Evolutionary conservation across 2,329 filamentous ascomycete genomes (phyloP).

Genomic region (Fusarium sp.): DNA sequence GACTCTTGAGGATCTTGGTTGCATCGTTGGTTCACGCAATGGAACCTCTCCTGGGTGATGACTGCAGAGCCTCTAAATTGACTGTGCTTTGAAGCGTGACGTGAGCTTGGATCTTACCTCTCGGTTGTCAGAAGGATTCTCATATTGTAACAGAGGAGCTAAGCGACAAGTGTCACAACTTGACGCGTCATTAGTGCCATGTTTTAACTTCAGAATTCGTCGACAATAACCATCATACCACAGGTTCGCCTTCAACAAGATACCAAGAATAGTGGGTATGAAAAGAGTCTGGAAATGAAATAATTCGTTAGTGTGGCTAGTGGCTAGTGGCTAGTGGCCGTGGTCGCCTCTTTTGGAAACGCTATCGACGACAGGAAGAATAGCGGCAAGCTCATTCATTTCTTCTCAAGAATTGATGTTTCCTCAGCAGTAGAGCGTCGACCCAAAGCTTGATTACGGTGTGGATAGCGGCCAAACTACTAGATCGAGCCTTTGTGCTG

Average conservation of each 20-base stretch:
- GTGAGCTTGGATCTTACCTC: not conserved
- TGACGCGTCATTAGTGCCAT: not conserved
- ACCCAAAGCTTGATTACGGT: no score
- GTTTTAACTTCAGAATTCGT: not conserved
- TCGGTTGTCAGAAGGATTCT: not conserved
- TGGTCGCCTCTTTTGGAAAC: no score
- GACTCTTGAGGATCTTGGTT: not conserved
- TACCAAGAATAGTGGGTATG: not conserved
- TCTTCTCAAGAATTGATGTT: not conserved
- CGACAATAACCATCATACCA: not conserved
- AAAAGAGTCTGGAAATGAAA: no score
- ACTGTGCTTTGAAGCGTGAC: not conserved
- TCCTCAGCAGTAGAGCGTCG: not conserved
- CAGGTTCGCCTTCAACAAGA: not conserved
- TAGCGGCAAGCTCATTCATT: not conserved
- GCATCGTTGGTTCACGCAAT: not conserved
- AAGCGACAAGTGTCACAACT: not conserved
- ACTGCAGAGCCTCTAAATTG: not conserved
- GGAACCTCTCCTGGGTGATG: not conserved
- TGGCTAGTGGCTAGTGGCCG: no score
- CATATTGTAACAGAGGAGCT: not conserved
- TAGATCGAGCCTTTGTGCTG: not conserved
- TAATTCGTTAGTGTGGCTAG: no score
- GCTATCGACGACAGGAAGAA: no score
- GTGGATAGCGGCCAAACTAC: no score